These are phyloP conservation scores for Jackrogersella multiformis DNA, from an alignment of 495 filamentous ascomycete genomes.

Conservation along the genomic window DNA sequence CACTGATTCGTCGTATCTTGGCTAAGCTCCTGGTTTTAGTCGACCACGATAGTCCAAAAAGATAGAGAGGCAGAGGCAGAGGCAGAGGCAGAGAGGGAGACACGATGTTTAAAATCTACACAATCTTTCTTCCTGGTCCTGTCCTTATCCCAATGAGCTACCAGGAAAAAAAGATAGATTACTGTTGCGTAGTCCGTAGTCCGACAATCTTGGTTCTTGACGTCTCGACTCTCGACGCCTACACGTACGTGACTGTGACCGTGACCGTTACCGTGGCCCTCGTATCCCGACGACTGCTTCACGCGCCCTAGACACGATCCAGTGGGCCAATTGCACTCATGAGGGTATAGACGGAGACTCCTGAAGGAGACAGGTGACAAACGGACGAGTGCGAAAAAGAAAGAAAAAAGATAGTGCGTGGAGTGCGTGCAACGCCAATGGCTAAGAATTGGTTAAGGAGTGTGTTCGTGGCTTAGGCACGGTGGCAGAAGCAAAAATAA, in stretches of 20 bases:
- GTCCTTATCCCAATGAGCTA: constrained; percentile 10
- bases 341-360: constrained; percentile 19
- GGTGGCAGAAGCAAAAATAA: constrained; percentile 37
- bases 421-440: constrained; percentile 15
- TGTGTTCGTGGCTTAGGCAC: constrained; percentile 28
- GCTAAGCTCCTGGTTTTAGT: constrained; percentile 19
- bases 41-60: constrained; percentile 26
- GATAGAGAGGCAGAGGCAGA: too few species aligned
- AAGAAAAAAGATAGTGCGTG: background rate
- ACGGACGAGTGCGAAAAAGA: constrained; percentile 2
- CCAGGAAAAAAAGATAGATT: background rate
- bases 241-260: too few species aligned
- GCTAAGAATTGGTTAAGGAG: constrained; percentile 28
- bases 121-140: constrained; percentile 9
- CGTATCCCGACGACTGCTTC: constrained; percentile 18
- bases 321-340: constrained; percentile 21
- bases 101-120: constrained; percentile 3
- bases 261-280: background rate
- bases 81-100: too few species aligned
- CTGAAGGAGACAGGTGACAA: constrained; percentile 16
- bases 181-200: background rate
- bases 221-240: constrained; percentile 1
- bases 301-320: constrained; percentile 28
- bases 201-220: background rate
- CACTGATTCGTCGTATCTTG: constrained; percentile 10